phyloP scores from a whole-genome alignment of 345 rosid genomes.

The Arabidopsis suecica region DNA sequence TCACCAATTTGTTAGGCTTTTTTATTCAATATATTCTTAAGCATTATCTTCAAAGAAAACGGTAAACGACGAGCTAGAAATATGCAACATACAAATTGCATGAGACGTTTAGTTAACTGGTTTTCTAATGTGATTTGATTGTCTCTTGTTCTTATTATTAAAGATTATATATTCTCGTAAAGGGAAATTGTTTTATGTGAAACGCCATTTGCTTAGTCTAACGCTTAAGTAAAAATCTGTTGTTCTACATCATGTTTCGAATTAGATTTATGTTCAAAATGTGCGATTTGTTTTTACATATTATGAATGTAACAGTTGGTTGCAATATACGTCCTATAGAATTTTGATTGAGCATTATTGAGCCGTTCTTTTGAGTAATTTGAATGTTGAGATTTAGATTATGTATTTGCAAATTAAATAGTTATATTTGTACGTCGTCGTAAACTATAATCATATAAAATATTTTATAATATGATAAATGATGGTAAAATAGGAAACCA shows the following conservation, averaged over 20 bases:
- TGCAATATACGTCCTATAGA: background rate
- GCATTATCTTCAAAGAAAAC: slow-evolving; percentile 28
- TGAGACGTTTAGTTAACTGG: slow-evolving; percentile 38
- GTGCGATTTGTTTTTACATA: background rate
- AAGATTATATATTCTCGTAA: slow-evolving; percentile 15
- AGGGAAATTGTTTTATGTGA: background rate
- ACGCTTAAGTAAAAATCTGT: background rate
- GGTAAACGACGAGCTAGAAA: slow-evolving; percentile 45
- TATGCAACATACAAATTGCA: slow-evolving; percentile 46
- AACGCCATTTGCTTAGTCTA: background rate
- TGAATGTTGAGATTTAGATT: background rate
- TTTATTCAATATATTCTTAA: slow-evolving; percentile 9
- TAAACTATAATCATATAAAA: background rate
- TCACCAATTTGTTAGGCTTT: slow-evolving; percentile 30
- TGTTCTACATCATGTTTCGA: background rate
- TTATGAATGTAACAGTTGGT: background rate
- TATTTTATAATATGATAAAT: slow-evolving; percentile 1
- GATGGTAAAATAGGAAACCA: background rate
- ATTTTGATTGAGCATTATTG: background rate
- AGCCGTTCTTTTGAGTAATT: background rate
- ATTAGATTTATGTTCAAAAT: background rate
- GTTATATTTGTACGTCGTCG: background rate
- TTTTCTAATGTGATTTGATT: slow-evolving; percentile 24
- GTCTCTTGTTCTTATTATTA: slow-evolving; percentile 13
- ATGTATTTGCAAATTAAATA: background rate